Conservation (phyloP, 768 basidiomycete species). For the Melanogaster broomeanus region DNA sequence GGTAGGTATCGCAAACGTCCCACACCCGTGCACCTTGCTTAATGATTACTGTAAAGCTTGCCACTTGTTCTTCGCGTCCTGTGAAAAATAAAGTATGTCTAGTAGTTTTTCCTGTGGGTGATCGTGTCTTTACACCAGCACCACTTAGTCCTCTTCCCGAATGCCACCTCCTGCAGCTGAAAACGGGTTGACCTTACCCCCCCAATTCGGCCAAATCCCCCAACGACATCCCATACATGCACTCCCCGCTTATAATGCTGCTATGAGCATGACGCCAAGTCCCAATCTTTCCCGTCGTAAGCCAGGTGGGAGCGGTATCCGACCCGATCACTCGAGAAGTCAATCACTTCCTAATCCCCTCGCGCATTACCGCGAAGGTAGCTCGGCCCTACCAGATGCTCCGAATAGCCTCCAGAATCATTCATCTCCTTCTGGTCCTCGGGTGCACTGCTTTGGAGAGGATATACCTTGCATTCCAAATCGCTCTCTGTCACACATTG, state of each 20-base stretch:
- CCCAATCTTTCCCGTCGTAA: slow-evolving; percentile 8
- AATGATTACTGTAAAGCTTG: slow-evolving; percentile 15
- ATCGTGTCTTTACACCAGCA: slow-evolving; percentile 9
- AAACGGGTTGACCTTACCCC: slow-evolving; percentile 47
- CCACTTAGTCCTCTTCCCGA: slow-evolving; percentile 10
- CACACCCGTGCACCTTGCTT: slow-evolving; percentile 2
- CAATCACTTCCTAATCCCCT: slow-evolving; percentile 12
- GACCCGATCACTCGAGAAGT: slow-evolving; percentile 10
- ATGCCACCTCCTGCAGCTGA: background rate
- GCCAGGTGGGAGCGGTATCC: background rate
- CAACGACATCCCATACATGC: slow-evolving; percentile 34
- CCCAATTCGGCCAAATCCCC: slow-evolving; percentile 58
- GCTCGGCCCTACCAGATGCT: background rate
- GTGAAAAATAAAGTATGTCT: slow-evolving; percentile 20
- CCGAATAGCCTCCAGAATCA: slow-evolving; percentile 1
- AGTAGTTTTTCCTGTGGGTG: background rate
- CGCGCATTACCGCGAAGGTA: background rate
- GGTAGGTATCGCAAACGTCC: slow-evolving; percentile 22
- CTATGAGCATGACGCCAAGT: background rate
- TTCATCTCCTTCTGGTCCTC: slow-evolving; percentile 14
- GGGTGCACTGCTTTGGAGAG: slow-evolving; percentile 10
- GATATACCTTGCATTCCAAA: slow-evolving; percentile 7
- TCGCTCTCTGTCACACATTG: slow-evolving; percentile 6
- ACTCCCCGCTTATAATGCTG: background rate
- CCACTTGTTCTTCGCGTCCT: slow-evolving; percentile 5